These are phyloP conservation scores for Phytophthora quininea DNA, from an alignment of 352 stramenopile species.

Conservation along the genomic window DNA sequence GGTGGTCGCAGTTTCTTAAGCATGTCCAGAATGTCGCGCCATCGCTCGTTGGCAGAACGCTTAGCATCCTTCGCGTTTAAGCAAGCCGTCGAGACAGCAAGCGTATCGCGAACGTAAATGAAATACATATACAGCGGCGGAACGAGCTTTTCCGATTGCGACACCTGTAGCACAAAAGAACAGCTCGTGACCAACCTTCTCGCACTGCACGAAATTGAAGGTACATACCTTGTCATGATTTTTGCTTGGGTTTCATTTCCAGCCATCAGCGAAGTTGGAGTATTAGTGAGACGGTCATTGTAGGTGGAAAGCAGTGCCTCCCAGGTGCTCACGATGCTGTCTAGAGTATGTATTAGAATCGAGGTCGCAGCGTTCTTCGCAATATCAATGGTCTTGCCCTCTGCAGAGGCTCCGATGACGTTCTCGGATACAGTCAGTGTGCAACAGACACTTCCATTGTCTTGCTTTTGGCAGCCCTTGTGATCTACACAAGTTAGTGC, in stretches of 20 bases:
- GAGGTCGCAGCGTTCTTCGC: constrained; percentile 39
- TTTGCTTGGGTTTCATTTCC: constrained; percentile 68
- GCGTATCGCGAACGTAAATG: constrained; percentile 47
- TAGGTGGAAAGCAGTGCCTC: constrained; percentile 53
- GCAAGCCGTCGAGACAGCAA: constrained; percentile 65
- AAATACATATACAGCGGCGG: constrained; percentile 55
- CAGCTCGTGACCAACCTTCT: not conserved
- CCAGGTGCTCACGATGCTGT: constrained; percentile 59
- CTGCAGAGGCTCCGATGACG: constrained; percentile 33
- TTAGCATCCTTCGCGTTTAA: constrained; percentile 78
- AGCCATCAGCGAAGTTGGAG: constrained; percentile 66
- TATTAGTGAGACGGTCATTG: constrained; percentile 43
- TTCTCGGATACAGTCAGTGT: constrained; percentile 40
- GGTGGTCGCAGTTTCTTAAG: constrained; percentile 36
- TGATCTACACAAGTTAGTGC: constrained; percentile 23
- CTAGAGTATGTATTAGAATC: constrained; percentile 41
- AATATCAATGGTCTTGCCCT: constrained; percentile 37
- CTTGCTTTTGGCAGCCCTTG: constrained; percentile 23
- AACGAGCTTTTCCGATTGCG: constrained; percentile 40
- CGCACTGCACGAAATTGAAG: not conserved
- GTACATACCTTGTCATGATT: constrained; percentile 37
- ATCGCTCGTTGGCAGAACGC: constrained; percentile 71
- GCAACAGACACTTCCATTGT: constrained; percentile 33
- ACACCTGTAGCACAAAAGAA: constrained; percentile 22
- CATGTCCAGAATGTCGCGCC: constrained; percentile 63